A percentile compares a stretch with the other conserved stretches of the same genome.
These are phyloP conservation scores for Gyromitra esculenta DNA, from an alignment of 2,329 filamentous ascomycete species.

Conservation along the genomic window DNA sequence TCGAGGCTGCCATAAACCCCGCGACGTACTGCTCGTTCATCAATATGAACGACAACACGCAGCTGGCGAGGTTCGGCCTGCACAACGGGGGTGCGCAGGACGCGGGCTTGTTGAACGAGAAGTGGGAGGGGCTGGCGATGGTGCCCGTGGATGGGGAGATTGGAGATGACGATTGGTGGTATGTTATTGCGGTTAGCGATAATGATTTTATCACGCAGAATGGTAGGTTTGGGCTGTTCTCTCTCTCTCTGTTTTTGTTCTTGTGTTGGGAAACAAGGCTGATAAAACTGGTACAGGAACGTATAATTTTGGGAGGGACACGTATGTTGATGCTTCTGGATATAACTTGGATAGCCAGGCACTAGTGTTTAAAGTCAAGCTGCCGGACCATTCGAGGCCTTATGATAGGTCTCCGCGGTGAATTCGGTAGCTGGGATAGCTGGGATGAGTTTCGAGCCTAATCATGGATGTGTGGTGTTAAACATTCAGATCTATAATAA, in stretches of 20 bases:
- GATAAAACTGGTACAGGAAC: constrained; percentile 52
- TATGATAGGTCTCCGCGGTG: constrained; percentile 27
- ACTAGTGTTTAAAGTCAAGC: constrained; percentile 69
- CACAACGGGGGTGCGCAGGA: constrained; percentile 74
- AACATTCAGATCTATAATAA: neutral
- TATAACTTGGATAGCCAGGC: constrained; percentile 71
- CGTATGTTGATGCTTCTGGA: constrained; percentile 69
- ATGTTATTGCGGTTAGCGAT: constrained; percentile 73
- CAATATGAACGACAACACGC: constrained; percentile 73
- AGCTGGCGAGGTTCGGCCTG: constrained; percentile 73
- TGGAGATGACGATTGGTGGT: constrained; percentile 69
- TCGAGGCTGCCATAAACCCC: constrained; percentile 67
- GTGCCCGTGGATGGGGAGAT: constrained; percentile 67
- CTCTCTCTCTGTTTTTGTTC: neutral
- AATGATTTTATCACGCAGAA: constrained; percentile 81
- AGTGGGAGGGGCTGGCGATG: constrained; percentile 77
- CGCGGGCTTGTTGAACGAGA: constrained; percentile 72
- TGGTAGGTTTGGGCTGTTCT: constrained; percentile 59
- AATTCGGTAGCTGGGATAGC: neutral
- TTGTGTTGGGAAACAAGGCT: neutral
- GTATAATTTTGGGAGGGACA: constrained; percentile 67
- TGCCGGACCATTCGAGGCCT: constrained; percentile 60
- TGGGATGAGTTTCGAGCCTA: neutral
- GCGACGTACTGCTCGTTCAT: constrained; percentile 73
- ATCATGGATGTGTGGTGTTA: neutral